Base-by-base conservation (phyloP, 768 basidiomycete genomes). In the Boletus edulis region DNA sequence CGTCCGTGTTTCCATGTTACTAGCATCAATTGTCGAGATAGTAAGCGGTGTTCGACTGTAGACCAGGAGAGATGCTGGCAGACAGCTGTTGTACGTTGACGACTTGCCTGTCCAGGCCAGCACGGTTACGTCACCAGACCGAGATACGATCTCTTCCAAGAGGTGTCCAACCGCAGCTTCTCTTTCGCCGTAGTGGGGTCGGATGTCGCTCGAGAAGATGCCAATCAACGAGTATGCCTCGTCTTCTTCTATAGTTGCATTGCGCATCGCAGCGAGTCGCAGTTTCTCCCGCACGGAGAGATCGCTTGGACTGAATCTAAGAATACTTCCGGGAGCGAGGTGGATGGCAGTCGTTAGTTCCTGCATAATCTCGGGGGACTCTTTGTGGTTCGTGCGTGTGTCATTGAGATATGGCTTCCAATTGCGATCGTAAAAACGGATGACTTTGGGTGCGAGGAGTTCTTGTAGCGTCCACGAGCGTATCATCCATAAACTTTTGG, bases 391-490 rank as follows among this genome's bases (percentile, higher is more conserved):
- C 5, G 14, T 32, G 8, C 10, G 24, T 14, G 37, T 35, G 24
- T 50, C 49, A 11, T 50, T 42, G 34, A 53, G 52, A 44, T 54
- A 57, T 3, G 52, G 48, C 4, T 46, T 49, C 52, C 56, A 57
- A 18, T 49, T 13, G 13, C 39, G 17, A 32, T 49, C 49, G 29
- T 49, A 41, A 11, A 49, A 49, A 31, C 56, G 52, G 18, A 57
- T 35, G 22, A 46, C 44, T 20, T 38, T 57, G 7, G 56, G 35
- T 9, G 56, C 47, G 17, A 58, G 52, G 20, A 58, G 24, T 24
- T 58, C 56, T 22, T 46, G 50, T n/a, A 56, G 46, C 5, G 56
- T 53, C 56, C 56, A 50, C 3, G 43, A 38, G 5, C 49, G 56
- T 5, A 39, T 50, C 48, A 57, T 50, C 49, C 49, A 50, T 15